A percentile compares a stretch with the other conserved stretches of the same genome.
These are phyloP conservation scores for Tinospora cordifolia DNA, from an alignment of 164 flowering plant genomes.

Conservation along the genomic window DNA sequence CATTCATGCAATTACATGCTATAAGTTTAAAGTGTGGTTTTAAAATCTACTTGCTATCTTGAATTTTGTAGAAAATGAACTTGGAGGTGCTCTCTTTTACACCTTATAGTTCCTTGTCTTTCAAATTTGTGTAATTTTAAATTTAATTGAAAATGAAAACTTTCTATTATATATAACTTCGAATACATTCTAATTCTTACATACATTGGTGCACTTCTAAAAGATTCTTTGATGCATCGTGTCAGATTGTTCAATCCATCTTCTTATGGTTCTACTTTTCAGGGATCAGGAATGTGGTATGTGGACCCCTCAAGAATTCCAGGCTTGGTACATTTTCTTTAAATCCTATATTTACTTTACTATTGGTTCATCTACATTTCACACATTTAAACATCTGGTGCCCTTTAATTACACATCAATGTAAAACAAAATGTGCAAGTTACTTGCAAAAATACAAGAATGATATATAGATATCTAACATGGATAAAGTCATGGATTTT, in stretches of 20 bases:
- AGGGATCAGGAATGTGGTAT: slow-evolving; percentile 29
- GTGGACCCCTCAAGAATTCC: slow-evolving; percentile 40
- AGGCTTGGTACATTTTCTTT: slow-evolving; percentile 41
- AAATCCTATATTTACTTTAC: background rate
- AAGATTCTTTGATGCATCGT: background rate
- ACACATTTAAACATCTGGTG: no score
- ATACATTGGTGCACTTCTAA: background rate
- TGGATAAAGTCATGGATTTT: no score
- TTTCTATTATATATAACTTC: background rate
- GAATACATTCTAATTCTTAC: background rate
- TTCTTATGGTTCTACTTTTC: slow-evolving; percentile 19
- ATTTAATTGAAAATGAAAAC: background rate
- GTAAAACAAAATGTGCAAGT: no score
- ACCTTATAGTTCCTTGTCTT: no score
- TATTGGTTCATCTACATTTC: background rate
- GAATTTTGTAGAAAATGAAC: background rate
- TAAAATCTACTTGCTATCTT: background rate
- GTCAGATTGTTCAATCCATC: background rate
- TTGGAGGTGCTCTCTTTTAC: background rate
- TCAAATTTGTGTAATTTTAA: no score
- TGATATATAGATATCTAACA: no score
- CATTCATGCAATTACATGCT: no score
- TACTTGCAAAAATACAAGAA: no score
- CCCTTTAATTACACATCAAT: no score
- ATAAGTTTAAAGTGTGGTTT: background rate